phyloP scores from a whole-genome alignment of 2,329 filamentous ascomycete species.

The Truncatella angustata region DNA sequence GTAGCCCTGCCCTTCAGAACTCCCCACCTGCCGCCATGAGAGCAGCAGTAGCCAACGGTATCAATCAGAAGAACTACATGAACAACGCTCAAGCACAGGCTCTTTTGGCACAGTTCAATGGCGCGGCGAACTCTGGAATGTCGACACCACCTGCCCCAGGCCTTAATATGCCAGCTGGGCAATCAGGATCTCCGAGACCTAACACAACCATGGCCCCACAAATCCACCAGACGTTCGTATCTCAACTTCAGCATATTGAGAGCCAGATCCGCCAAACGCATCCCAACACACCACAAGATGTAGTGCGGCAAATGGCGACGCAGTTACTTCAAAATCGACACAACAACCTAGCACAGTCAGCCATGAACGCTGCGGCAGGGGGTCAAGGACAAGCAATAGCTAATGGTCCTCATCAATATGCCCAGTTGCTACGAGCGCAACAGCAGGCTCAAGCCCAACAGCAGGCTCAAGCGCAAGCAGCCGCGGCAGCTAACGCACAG shows the following conservation, averaged over 20 bases:
- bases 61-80: constrained; percentile 53
- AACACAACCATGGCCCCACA: constrained; percentile 39
- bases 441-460: constrained; percentile 53
- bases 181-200: constrained; percentile 44
- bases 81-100: constrained; percentile 51
- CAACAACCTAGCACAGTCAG: constrained; percentile 40
- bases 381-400: constrained; percentile 46
- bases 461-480: constrained; percentile 28
- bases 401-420: constrained; percentile 58
- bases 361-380: constrained; percentile 56
- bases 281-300: constrained; percentile 48
- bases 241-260: constrained; percentile 52
- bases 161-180: constrained; percentile 44
- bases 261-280: constrained; percentile 50
- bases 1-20: constrained; percentile 28
- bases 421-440: constrained; percentile 56
- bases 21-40: constrained; percentile 42
- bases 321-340: constrained; percentile 48
- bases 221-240: constrained; percentile 44
- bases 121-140: constrained; percentile 40
- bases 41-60: constrained; percentile 37
- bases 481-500: constrained; percentile 6
- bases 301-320: constrained; percentile 49
- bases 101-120: constrained; percentile 50
- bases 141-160: constrained; percentile 43